Base-by-base conservation (phyloP, 768 basidiomycete genomes). In the Clavulina sp. region DNA sequence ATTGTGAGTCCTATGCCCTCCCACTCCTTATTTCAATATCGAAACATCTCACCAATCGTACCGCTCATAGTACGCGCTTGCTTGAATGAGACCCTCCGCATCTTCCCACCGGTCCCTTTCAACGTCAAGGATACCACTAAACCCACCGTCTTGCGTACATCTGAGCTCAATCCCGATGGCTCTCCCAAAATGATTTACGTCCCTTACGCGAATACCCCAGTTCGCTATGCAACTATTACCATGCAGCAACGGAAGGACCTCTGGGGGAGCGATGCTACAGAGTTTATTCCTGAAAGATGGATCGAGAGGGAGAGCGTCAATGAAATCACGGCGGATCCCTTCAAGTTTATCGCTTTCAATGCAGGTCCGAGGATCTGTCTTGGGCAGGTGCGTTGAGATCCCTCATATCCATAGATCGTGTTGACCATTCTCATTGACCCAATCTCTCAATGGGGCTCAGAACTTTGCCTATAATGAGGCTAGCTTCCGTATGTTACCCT, bases 281-380 rank as follows among this genome's bases (percentile, higher is more conserved):
- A 56, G 6, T 68, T 65, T 53, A 51, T 60, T 13, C 63, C 62
- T 18, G 60, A 63, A 50, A 50, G 66, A 33, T 68, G 65, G 65
- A 31, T 62, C 32, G 56, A 50, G 23, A 4, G 59, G 54, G 5
- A 54, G 52, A 18, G 53, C 29, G 16, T 49, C 18, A 33, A 29
- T 7, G 16, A 7, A 6, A 31, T 49, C 13, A 49, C 51, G 32
- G 16, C 23, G 21, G 21, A 43, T 7, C 31, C 23, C n/a, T 53
- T 41, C 32, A 21, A 7, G 19, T 31, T 54, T 16, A 18, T 31
- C 28, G 7, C 41, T 29, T 43, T 2, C 41, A 49, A 49, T 33
- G 48, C 48, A 7, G 48, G 48, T 30, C 30, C 3, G n/a, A 40
- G 54, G 13, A 46, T 55, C 2, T 55, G 54, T 34, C 30, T 55